Percentiles rank a stretch among this genome's conserved stretches.
Evolutionary conservation across 1,284 basidiomycete genomes (phyloP).

Genomic region (Leccinum subrobustum): DNA sequence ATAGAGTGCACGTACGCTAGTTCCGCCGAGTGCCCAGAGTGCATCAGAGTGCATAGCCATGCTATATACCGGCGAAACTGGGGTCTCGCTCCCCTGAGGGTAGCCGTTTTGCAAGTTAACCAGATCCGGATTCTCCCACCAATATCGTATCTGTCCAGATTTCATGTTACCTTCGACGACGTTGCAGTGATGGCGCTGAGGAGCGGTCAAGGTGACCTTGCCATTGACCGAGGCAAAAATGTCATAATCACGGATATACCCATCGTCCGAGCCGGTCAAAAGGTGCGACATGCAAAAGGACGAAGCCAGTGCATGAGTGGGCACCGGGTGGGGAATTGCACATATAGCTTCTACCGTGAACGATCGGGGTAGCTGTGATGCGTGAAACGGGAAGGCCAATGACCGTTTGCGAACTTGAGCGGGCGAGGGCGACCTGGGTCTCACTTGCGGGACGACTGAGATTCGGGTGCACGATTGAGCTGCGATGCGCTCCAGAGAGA

Average conservation of each 20-base stretch:
- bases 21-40: slow-evolving; percentile 86
- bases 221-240: slow-evolving; percentile 88
- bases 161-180: slow-evolving; percentile 93
- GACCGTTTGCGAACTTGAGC: slow-evolving; percentile 51
- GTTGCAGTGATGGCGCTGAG: slow-evolving; percentile 85
- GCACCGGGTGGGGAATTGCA: slow-evolving; percentile 85
- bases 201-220: slow-evolving; percentile 84
- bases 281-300: slow-evolving; percentile 89
- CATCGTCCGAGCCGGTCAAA: slow-evolving; percentile 90
- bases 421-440: slow-evolving; percentile 60
- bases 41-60: slow-evolving; percentile 88
- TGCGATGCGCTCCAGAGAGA: not conserved
- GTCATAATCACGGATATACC: slow-evolving; percentile 92
- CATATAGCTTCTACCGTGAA: slow-evolving; percentile 92
- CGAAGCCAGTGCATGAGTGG: slow-evolving; percentile 83
- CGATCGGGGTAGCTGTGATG: slow-evolving; percentile 45
- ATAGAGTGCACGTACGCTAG: slow-evolving; percentile 56
- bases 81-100: slow-evolving; percentile 44
- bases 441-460: slow-evolving; percentile 35
- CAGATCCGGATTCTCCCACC: slow-evolving; percentile 80
- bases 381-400: slow-evolving; percentile 36
- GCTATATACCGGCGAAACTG: slow-evolving; percentile 79
- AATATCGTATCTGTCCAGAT: slow-evolving; percentile 81
- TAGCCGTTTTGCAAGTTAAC: slow-evolving; percentile 31
- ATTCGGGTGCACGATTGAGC: slow-evolving; percentile 12